Evolutionary conservation across 2,329 filamentous ascomycete genomes (phyloP).

Genomic region (Bipolaris victoriae): DNA sequence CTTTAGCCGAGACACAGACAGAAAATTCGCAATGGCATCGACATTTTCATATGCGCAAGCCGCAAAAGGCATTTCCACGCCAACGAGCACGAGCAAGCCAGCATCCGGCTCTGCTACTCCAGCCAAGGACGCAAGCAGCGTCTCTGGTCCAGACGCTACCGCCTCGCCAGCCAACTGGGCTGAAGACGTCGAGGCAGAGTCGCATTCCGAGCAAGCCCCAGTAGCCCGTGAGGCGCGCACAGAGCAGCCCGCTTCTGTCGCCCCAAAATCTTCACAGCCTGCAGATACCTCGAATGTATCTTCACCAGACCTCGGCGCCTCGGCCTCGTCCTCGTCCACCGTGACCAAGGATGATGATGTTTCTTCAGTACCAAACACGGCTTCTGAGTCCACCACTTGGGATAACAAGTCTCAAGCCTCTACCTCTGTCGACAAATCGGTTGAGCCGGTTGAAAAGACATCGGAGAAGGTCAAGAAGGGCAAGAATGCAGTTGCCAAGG

Average conservation of each 20-base stretch:
- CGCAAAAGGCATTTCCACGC: slow-evolving; percentile 74
- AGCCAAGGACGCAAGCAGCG: slow-evolving; percentile 47
- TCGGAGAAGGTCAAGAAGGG: slow-evolving; percentile 60
- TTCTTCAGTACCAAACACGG: slow-evolving; percentile 66
- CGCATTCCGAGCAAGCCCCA: slow-evolving; percentile 34
- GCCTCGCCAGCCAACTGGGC: slow-evolving; percentile 53
- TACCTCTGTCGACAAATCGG: slow-evolving; percentile 68
- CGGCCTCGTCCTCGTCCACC: slow-evolving; percentile 60
- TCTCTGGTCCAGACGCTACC: slow-evolving; percentile 30
- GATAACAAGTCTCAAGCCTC: slow-evolving; percentile 69
- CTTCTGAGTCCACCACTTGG: slow-evolving; percentile 70
- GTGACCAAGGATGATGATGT: slow-evolving; percentile 65
- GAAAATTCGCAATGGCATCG: slow-evolving; percentile 38
- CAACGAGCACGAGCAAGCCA: slow-evolving; percentile 53
- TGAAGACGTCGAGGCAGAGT: slow-evolving; percentile 55
- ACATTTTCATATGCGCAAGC: slow-evolving; percentile 95
- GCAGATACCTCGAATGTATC: slow-evolving; percentile 43
- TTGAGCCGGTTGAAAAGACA: slow-evolving; percentile 56
- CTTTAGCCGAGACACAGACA: slow-evolving; percentile 13
- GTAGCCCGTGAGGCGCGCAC: slow-evolving; percentile 30
- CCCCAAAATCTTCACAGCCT: slow-evolving; percentile 20
- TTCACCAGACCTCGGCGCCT: slow-evolving; percentile 62
- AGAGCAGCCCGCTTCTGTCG: slow-evolving; percentile 26
- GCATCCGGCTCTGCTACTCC: slow-evolving; percentile 52
- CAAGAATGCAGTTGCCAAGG: slow-evolving; percentile 56